Evolutionary conservation across 495 filamentous ascomycete species (phyloP).

Genomic region (Penicillium cinerascens): DNA sequence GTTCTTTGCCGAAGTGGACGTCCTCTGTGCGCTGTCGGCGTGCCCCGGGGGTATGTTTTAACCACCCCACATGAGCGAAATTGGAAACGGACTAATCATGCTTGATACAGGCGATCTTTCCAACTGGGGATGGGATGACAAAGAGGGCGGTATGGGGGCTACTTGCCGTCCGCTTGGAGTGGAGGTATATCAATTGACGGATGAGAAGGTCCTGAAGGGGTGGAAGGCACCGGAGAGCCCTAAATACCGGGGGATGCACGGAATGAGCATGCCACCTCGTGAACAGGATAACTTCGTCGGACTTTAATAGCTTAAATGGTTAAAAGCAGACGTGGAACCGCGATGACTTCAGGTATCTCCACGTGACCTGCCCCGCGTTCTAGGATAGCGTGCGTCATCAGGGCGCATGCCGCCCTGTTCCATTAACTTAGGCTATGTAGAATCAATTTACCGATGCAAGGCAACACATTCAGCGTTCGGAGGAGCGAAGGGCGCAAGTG

Average conservation of each 20-base stretch:
- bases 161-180: constrained; percentile 71
- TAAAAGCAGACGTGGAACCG: not conserved
- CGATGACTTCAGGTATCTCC: constrained; percentile 9
- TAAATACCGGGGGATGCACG: constrained; percentile 64
- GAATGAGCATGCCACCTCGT: constrained; percentile 49
- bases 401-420: constrained; percentile 14
- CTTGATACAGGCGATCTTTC: constrained; percentile 63
- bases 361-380: constrained; percentile 28
- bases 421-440: constrained; percentile 15
- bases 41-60: constrained; percentile 48
- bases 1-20: constrained; percentile 72
- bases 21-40: constrained; percentile 69
- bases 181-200: constrained; percentile 61
- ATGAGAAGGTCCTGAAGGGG: constrained; percentile 46
- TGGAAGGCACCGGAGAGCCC: constrained; percentile 59
- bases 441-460: not conserved
- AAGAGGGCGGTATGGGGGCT: constrained; percentile 63
- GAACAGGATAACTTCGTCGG: constrained; percentile 33
- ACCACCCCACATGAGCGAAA: not conserved
- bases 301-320: constrained; percentile 9
- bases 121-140: constrained; percentile 70
- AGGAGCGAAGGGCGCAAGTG: not conserved
- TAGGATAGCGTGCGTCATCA: constrained; percentile 19
- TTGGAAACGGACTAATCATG: constrained; percentile 23
- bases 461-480: not conserved